phyloP scores from a whole-genome alignment of 495 filamentous ascomycete genomes.

The Parathielavia appendiculata region DNA sequence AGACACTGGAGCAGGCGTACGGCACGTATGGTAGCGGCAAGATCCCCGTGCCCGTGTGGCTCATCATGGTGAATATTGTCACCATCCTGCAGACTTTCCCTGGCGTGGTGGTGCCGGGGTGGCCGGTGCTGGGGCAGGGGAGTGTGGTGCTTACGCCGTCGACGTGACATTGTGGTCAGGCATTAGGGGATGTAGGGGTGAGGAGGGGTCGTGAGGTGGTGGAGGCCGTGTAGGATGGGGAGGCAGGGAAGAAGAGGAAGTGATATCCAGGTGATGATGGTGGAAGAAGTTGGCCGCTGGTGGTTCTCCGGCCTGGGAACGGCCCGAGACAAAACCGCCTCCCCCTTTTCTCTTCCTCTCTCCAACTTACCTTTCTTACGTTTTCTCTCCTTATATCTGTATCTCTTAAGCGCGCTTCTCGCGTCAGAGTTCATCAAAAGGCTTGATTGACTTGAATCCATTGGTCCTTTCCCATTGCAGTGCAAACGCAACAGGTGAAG shows the following conservation, averaged over 20 bases:
- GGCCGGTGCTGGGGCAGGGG: conserved; percentile 24
- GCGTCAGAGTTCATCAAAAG: conserved; percentile 12
- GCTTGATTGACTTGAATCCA: conserved; percentile 21
- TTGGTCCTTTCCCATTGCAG: not conserved
- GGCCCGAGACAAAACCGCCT: not conserved
- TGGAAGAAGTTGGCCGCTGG: conserved; percentile 41
- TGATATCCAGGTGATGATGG: conserved; percentile 42
- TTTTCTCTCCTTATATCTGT: conserved; percentile 4
- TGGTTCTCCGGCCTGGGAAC: not conserved
- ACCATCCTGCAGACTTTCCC: conserved; percentile 19
- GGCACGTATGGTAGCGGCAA: conserved; percentile 15
- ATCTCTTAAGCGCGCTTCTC: conserved; percentile 1
- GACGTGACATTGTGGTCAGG: not conserved
- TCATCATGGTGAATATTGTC: conserved; percentile 22
- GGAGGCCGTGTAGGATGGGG: not conserved
- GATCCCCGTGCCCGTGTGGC: conserved; percentile 20
- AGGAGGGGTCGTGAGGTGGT: not conserved
- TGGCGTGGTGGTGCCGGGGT: conserved; percentile 18
- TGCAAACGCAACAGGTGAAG: no score
- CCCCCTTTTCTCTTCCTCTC: conserved; percentile 2
- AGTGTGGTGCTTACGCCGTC: conserved; percentile 20
- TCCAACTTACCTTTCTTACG: not conserved
- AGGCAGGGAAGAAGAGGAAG: not conserved
- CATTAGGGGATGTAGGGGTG: not conserved
- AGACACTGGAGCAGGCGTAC: conserved; percentile 22